Conservation (phyloP, 192 early-diverging fungal genomes). For the Diversispora eburnea region DNA sequence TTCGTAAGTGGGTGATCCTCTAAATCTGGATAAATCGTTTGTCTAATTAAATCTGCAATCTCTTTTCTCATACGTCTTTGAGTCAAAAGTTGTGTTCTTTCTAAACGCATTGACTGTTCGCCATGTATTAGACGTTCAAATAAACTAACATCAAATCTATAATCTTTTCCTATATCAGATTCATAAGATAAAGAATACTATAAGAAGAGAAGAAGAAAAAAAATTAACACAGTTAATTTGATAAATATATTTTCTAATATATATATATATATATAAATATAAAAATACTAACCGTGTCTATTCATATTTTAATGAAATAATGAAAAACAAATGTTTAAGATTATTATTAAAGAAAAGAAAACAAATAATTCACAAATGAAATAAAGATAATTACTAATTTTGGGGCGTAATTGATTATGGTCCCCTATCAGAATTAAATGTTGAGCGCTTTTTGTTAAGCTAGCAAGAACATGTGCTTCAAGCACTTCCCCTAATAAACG, state of each 20-base stretch:
- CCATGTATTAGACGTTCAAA: constrained; percentile 43
- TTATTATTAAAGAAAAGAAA: neutral
- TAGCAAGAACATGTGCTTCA: constrained; percentile 51
- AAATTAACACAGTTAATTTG: no score
- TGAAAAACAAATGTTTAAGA: neutral
- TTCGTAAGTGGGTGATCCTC: constrained; percentile 37
- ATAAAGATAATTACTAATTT: neutral
- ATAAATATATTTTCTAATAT: no score
- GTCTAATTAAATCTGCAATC: constrained; percentile 45
- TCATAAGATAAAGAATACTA: constrained; percentile 32
- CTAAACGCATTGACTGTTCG: neutral
- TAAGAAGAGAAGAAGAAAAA: neutral
- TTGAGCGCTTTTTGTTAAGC: constrained; percentile 44
- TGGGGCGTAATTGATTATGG: constrained; percentile 26
- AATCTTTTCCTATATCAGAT: constrained; percentile 36
- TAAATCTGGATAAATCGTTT: constrained; percentile 45
- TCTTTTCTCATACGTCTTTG: constrained; percentile 55
- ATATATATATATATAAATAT: neutral
- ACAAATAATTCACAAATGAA: neutral
- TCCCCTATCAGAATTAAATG: constrained; percentile 58
- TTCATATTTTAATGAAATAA: neutral
- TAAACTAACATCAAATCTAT: constrained; percentile 44
- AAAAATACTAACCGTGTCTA: neutral
- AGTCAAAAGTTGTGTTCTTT: constrained; percentile 9
- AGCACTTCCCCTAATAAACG: constrained; percentile 39